Evolutionary conservation across 257 asterid genomes (phyloP).

Genomic region (Echium plantagineum): DNA sequence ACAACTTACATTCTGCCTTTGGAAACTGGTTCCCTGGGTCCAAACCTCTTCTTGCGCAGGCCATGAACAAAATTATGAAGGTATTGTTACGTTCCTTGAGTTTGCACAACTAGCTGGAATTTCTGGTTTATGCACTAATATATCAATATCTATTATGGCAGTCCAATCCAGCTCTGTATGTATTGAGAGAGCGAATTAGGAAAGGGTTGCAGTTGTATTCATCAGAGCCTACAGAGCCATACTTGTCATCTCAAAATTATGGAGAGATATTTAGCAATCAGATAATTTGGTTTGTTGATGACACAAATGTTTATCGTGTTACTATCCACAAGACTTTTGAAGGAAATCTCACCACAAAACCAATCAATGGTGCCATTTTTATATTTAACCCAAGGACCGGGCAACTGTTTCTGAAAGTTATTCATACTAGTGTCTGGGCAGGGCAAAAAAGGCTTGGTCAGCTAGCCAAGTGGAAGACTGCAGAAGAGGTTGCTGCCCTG

Average conservation of each 20-base stretch:
- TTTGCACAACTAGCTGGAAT: too few species aligned
- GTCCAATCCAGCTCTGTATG: slow-evolving; percentile 97
- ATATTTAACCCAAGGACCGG: slow-evolving; percentile 97
- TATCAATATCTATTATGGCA: slow-evolving; percentile 19
- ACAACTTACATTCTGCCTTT: slow-evolving; percentile 91
- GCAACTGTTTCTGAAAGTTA: slow-evolving; percentile 89
- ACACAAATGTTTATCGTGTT: slow-evolving; percentile 95
- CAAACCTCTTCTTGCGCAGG: slow-evolving; percentile 94
- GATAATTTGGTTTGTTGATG: slow-evolving; percentile 98
- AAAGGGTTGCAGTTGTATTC: slow-evolving; percentile 95
- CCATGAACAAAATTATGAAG: slow-evolving; percentile 99
- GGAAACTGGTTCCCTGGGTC: slow-evolving; percentile 99
- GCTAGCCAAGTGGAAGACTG: slow-evolving; percentile 99
- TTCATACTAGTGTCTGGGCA: slow-evolving; percentile 99
- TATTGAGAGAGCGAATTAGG: slow-evolving; percentile 84
- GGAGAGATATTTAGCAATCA: slow-evolving; percentile 99
- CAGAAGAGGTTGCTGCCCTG: slow-evolving; percentile 98
- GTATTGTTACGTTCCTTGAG: slow-evolving; percentile 16
- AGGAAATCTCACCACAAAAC: slow-evolving; percentile 94
- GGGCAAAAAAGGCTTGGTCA: slow-evolving; percentile 99
- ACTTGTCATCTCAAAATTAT: slow-evolving; percentile 92
- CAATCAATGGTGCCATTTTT: slow-evolving; percentile 95
- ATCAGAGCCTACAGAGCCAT: slow-evolving; percentile 98
- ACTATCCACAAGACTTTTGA: slow-evolving; percentile 96
- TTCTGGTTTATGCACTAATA: neutral